phyloP scores from a whole-genome alignment of 257 asterid species.

The Pogostemon cablin region DNA sequence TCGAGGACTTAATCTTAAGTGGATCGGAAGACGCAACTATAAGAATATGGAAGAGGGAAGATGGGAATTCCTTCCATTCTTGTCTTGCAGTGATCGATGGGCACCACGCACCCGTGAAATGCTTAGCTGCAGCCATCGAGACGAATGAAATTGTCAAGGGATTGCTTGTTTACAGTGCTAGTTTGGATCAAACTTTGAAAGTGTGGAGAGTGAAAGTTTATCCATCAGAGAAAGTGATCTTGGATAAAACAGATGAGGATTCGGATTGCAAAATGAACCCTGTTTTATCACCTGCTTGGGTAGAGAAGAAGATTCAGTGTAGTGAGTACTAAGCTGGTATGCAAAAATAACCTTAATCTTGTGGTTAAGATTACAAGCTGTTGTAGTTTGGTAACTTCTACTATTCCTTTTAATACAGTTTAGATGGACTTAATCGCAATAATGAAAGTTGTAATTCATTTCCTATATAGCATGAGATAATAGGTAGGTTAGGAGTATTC shows the following conservation, averaged over 20 bases:
- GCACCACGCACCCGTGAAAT: constrained; percentile 74
- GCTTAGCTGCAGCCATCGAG: constrained; percentile 69
- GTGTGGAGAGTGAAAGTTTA: constrained; percentile 69
- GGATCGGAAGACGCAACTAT: constrained; percentile 83
- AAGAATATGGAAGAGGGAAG: constrained; percentile 73
- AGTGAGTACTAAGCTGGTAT: constrained; percentile 34
- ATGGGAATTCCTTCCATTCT: constrained; percentile 54
- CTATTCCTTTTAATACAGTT: background rate
- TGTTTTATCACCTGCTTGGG: constrained; percentile 77
- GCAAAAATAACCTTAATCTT: background rate
- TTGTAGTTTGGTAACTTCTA: background rate
- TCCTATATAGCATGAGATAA: too few species aligned
- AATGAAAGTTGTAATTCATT: too few species aligned
- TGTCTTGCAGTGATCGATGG: constrained; percentile 75
- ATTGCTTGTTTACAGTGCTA: constrained; percentile 67
- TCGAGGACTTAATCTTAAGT: constrained; percentile 56
- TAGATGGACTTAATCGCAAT: background rate
- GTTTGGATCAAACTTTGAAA: constrained; percentile 72
- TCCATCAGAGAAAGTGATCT: constrained; percentile 41
- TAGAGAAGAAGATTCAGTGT: constrained; percentile 65
- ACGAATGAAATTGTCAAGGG: constrained; percentile 36
- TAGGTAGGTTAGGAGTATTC: too few species aligned
- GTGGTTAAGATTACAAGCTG: background rate
- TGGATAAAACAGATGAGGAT: constrained; percentile 38
- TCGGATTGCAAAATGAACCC: constrained; percentile 56